Evolutionary conservation across 768 basidiomycete species (phyloP).

Genomic region (Agrocybe praecox): DNA sequence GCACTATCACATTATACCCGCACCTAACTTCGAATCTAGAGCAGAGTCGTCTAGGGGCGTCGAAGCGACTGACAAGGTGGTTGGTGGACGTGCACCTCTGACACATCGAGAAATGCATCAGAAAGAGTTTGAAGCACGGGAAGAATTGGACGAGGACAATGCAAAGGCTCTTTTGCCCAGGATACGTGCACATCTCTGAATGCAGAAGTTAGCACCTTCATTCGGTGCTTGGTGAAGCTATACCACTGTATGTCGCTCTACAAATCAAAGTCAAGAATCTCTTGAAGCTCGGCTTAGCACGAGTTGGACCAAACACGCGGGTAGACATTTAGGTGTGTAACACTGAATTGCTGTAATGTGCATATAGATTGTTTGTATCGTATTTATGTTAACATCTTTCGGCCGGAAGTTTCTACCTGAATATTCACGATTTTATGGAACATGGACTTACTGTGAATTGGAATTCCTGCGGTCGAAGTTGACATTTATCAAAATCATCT

Average conservation of each 20-base stretch:
- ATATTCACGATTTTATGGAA: too few relatives aligned
- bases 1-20: constrained; percentile 78
- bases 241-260: too few relatives aligned
- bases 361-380: too few relatives aligned
- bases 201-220: not conserved
- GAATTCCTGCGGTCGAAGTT: too few relatives aligned
- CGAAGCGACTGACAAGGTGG: constrained; percentile 10
- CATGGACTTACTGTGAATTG: too few relatives aligned
- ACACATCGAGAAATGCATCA: constrained; percentile 59
- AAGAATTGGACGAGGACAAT: constrained; percentile 62
- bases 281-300: too few relatives aligned
- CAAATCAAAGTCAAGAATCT: too few relatives aligned
- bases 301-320: too few relatives aligned
- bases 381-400: too few relatives aligned
- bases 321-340: not conserved
- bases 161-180: constrained; percentile 39
- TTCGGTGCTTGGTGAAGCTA: not conserved
- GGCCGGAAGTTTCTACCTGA: too few relatives aligned
- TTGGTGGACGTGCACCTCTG: constrained; percentile 25
- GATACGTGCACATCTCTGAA: constrained; percentile 18
- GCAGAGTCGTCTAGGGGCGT: constrained; percentile 6
- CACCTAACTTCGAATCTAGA: constrained; percentile 46
- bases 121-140: constrained; percentile 57
- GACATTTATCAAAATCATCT: too few relatives aligned
- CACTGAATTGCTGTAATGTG: not conserved